phyloP scores from a whole-genome alignment of 1,139 yeast species.

The Protomyces lactucae-debilis region DNA sequence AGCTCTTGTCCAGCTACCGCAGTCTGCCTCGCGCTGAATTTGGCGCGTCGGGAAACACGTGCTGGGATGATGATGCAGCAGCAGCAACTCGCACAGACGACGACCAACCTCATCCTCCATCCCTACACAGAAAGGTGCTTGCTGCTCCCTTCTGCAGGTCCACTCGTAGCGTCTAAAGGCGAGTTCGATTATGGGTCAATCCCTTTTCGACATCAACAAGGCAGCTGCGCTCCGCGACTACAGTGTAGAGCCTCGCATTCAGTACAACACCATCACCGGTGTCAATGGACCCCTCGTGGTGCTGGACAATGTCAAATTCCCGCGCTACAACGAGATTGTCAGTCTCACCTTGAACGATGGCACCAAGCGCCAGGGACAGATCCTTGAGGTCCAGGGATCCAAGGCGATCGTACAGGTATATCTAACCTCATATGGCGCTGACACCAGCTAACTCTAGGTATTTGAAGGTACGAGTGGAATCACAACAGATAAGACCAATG shows the following conservation, averaged over 20 bases:
- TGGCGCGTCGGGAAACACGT: not conserved
- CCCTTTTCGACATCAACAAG: constrained; percentile 33
- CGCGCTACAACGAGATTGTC: constrained; percentile 94
- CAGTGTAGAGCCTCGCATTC: constrained; percentile 34
- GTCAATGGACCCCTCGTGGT: constrained; percentile 95
- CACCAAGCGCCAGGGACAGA: constrained; percentile 90
- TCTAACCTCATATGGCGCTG: not conserved
- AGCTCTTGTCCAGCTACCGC: too few relatives aligned
- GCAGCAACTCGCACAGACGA: not conserved
- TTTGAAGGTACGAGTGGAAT: constrained; percentile 52
- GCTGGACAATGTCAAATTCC: constrained; percentile 62
- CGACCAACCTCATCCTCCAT: not conserved
- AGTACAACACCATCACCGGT: constrained; percentile 92
- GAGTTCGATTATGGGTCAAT: constrained; percentile 6
- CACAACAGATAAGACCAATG: constrained; percentile 94
- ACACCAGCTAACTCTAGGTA: constrained; percentile 42
- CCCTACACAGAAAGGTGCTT: not conserved
- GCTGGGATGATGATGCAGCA: not conserved
- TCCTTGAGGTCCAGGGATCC: constrained; percentile 92
- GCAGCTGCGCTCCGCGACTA: constrained; percentile 36
- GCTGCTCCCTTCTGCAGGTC: not conserved
- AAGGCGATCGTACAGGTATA: constrained; percentile 83
- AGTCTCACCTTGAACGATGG: constrained; percentile 96
- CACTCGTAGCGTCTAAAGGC: not conserved
- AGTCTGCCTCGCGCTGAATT: too few relatives aligned